Evolutionary conservation across 148 eudicot species (phyloP), one percentile per base, ranked within the genome.

Genomic region (Camellia lanceoleosa): DNA sequence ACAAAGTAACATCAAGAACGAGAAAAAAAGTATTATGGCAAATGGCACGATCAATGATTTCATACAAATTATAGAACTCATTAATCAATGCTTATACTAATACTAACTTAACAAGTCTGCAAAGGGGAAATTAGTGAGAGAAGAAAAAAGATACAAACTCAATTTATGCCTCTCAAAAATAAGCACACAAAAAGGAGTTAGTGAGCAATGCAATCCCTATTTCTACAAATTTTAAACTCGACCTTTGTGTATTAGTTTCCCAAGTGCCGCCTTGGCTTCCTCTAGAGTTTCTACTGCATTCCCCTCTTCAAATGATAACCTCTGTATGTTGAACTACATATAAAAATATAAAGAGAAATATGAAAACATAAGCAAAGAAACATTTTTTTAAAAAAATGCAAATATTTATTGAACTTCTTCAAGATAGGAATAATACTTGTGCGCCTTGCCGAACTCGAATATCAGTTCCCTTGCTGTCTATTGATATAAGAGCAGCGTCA

Each of bases 401-500:
- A n/a, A 15, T 68, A 75, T 68, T 66, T 47, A 30, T 74, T 59
- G 44, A 43, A 5, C 12, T 4, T 67, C 19, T 64, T 42, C 41
- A 80, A 19, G 61, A 42, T 61, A 47, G 75, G 43, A 56, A 5
- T 85, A 56, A 5, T 85, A 97, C 99, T 93, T 97, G 97, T 54
- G 93, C 98, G n/a, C 99, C 99, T 81, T 90, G 91, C 75, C 99
- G 99, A 81, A 94, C 98, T 60, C 99, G 91, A 38, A 97, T 89
- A 85, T 97, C 99, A 49, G 91, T 86, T 80, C 99, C 99, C 78
- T 87, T 94, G 87, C 99, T 90, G 82, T 97, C 99, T 68, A 97
- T 92, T 38, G 99, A 97, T 83, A 97, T 94, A 60, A 97, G 85
- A 75, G 99, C 98, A 71, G 91, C 99, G 82, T 97, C 99, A 78